Conservation (phyloP, 179 eudicot species). For the Beta macrorhiza region DNA sequence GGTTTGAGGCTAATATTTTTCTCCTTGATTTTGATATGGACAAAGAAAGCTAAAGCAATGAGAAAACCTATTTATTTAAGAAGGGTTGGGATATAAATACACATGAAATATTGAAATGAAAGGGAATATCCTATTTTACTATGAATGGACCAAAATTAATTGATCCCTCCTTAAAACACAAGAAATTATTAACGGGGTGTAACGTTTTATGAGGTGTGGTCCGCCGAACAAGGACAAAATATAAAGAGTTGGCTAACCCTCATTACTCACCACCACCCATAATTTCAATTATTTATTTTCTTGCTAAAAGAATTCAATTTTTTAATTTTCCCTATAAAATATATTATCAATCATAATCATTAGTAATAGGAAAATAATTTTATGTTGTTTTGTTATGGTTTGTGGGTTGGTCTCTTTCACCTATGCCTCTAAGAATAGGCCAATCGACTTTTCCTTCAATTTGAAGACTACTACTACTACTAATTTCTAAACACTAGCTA, state of each 20-base stretch:
- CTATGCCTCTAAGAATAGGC: slow-evolving; percentile 19
- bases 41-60: neutral
- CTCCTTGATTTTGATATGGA: no score
- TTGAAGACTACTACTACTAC: slow-evolving; percentile 18
- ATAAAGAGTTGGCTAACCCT: slow-evolving; percentile 3
- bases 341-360: neutral
- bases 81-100: neutral
- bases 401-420: slow-evolving; percentile 14
- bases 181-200: neutral
- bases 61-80: neutral
- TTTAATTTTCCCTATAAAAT: neutral
- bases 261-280: slow-evolving; percentile 28
- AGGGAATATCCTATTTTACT: neutral
- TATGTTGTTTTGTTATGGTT: neutral
- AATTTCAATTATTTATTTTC: neutral
- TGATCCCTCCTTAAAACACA: neutral
- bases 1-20: neutral
- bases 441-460: slow-evolving; percentile 16
- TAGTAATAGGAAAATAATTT: slow-evolving; percentile 1
- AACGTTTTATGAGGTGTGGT: slow-evolving; percentile 21
- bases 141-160: slow-evolving; percentile 17
- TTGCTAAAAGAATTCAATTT: neutral
- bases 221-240: slow-evolving; percentile 35
- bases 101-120: neutral
- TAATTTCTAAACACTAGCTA: neutral